Evolutionary conservation across 2,329 filamentous ascomycete species (phyloP).

Genomic region (Clarireedia hainanense): DNA sequence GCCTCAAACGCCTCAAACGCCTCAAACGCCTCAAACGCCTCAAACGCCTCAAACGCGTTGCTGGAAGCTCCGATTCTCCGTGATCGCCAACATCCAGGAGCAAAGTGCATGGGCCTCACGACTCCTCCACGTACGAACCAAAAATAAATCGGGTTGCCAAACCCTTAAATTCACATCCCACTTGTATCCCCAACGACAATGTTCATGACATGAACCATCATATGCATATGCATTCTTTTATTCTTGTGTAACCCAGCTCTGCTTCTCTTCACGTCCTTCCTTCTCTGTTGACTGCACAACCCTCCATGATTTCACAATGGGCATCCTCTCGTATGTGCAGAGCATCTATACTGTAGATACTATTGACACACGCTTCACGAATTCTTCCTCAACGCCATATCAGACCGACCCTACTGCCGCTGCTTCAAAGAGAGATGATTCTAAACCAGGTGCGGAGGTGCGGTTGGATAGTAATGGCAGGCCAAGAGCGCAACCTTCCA

Average conservation of each 20-base stretch:
- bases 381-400: constrained; percentile 61
- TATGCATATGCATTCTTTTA: neutral
- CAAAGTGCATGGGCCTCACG: neutral
- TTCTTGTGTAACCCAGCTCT: constrained; percentile 1
- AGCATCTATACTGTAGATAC: constrained; percentile 59
- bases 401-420: constrained; percentile 36
- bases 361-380: constrained; percentile 65
- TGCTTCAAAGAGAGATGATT: constrained; percentile 22
- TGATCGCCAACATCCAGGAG: neutral
- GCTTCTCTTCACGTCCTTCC: neutral
- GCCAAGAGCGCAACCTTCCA: constrained; percentile 51
- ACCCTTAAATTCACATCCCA: neutral
- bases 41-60: neutral
- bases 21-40: neutral
- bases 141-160: neutral
- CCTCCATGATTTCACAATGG: constrained; percentile 17
- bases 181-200: neutral
- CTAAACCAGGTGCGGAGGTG: constrained; percentile 23
- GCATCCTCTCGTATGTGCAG: constrained; percentile 34
- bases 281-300: neutral
- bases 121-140: neutral
- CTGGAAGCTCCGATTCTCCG: constrained; percentile 1
- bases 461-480: constrained; percentile 33
- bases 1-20: no score
- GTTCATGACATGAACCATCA: neutral